Evolutionary conservation across 805 yeast species (phyloP).

Genomic region (Saturnispora serradocipensis): DNA sequence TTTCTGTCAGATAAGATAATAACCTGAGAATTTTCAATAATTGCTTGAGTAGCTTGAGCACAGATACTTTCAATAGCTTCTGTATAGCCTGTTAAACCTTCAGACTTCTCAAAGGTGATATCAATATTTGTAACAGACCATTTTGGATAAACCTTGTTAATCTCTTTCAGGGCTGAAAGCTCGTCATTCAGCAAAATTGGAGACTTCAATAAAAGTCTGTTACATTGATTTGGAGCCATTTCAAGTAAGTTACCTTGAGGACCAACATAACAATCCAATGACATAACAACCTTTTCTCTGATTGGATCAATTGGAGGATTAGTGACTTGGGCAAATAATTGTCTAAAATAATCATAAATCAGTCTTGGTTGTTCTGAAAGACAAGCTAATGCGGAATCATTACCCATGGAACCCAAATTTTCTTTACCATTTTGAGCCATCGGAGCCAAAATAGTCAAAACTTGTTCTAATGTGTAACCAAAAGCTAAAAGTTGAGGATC

Average conservation of each 20-base stretch:
- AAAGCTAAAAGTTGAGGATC: slow-evolving; percentile 81
- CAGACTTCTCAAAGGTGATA: slow-evolving; percentile 75
- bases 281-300: slow-evolving; percentile 94
- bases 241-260: slow-evolving; percentile 97
- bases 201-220: slow-evolving; percentile 71
- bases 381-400: slow-evolving; percentile 93
- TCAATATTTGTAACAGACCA: slow-evolving; percentile 83
- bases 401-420: slow-evolving; percentile 97
- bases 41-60: slow-evolving; percentile 76
- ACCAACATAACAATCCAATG: slow-evolving; percentile 92
- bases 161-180: slow-evolving; percentile 63
- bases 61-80: slow-evolving; percentile 81
- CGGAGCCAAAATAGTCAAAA: slow-evolving; percentile 74
- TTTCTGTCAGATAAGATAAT: slow-evolving; percentile 68
- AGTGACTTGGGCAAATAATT: slow-evolving; percentile 95
- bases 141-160: slow-evolving; percentile 67
- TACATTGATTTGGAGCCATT: slow-evolving; percentile 87
- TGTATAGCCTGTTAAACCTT: slow-evolving; percentile 81
- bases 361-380: slow-evolving; percentile 86
- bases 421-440: slow-evolving; percentile 92
- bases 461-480: slow-evolving; percentile 93
- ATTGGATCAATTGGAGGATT: slow-evolving; percentile 99
- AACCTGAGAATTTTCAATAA: slow-evolving; percentile 64
- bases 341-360: slow-evolving; percentile 88
- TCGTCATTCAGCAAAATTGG: slow-evolving; percentile 75